These are phyloP conservation scores for Termitomyces sp. DNA, from an alignment of 768 basidiomycete genomes.

Conservation along the genomic window DNA sequence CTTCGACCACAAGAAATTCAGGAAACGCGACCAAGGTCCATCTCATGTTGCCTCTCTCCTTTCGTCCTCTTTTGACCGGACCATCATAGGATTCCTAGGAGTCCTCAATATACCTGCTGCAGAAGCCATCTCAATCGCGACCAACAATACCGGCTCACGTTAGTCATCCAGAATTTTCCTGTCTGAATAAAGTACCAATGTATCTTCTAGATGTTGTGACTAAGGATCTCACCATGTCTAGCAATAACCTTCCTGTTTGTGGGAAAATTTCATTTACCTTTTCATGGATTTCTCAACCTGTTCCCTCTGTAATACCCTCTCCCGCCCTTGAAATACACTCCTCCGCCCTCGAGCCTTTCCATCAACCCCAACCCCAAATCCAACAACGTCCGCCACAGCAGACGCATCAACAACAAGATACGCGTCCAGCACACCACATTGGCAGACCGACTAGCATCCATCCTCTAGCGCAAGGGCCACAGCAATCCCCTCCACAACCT, in stretches of 20 bases:
- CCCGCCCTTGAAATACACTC: slow-evolving; percentile 3
- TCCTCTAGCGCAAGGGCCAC: slow-evolving; percentile 8
- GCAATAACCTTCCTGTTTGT: slow-evolving; percentile 74
- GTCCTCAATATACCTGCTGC: slow-evolving; percentile 50
- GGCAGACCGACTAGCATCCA: slow-evolving; percentile 9
- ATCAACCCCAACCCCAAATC: not conserved
- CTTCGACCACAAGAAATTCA: slow-evolving; percentile 88
- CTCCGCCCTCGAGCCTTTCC: not conserved
- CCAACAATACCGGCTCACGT: slow-evolving; percentile 34
- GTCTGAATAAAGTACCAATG: slow-evolving; percentile 19
- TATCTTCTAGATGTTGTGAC: slow-evolving; percentile 55
- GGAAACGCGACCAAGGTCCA: slow-evolving; percentile 74
- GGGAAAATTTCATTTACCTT: slow-evolving; percentile 75
- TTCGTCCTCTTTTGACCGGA: slow-evolving; percentile 19
- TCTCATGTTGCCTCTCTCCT: slow-evolving; percentile 12
- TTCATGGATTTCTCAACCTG: slow-evolving; percentile 32
- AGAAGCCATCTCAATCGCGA: slow-evolving; percentile 47
- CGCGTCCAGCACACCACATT: slow-evolving; percentile 3
- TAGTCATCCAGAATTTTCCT: slow-evolving; percentile 12
- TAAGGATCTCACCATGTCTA: slow-evolving; percentile 67
- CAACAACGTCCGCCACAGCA: not conserved
- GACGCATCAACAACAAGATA: slow-evolving; percentile 7
- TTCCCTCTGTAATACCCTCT: slow-evolving; percentile 14
- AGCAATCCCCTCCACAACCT: slow-evolving; percentile 1
- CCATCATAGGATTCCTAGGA: slow-evolving; percentile 46